Conservation (phyloP, 768 basidiomycete genomes). For the Tulasnella sp. region DNA sequence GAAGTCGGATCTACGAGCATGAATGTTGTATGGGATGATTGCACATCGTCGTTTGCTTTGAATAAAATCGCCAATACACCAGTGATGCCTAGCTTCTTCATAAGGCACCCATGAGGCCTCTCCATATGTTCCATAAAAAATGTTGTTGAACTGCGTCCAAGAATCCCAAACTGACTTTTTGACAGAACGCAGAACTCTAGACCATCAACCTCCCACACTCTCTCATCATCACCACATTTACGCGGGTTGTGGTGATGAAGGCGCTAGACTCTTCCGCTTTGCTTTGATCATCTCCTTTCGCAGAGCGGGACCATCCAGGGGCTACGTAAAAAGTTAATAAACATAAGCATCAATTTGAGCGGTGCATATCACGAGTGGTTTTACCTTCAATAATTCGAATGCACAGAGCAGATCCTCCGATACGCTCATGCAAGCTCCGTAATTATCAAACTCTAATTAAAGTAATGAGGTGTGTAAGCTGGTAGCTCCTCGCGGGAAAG, state of each 20-base stretch:
- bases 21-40: too few species aligned
- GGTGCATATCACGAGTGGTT: background rate
- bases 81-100: too few species aligned
- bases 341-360: background rate
- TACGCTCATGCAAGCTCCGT: constrained; percentile 92
- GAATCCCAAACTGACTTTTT: too few species aligned
- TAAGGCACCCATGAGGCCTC: too few species aligned
- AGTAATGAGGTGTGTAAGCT: background rate
- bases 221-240: background rate
- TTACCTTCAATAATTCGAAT: constrained; percentile 78
- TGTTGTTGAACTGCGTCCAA: too few species aligned
- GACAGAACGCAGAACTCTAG: too few species aligned
- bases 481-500: background rate
- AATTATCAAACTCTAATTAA: constrained; percentile 76
- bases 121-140: too few species aligned
- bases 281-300: constrained; percentile 98
- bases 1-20: too few species aligned
- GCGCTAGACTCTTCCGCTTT: constrained; percentile 68
- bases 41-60: too few species aligned
- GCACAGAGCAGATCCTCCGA: constrained; percentile 96
- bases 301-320: constrained; percentile 82
- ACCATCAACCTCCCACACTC: too few species aligned
- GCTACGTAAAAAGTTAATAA: constrained; percentile 24
- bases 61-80: too few species aligned
- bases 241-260: background rate